A percentile compares a stretch with the other conserved stretches of the same genome.
Conservation (phyloP, 108 stramenopile species). For the Schizochytrium sp. region DNA sequence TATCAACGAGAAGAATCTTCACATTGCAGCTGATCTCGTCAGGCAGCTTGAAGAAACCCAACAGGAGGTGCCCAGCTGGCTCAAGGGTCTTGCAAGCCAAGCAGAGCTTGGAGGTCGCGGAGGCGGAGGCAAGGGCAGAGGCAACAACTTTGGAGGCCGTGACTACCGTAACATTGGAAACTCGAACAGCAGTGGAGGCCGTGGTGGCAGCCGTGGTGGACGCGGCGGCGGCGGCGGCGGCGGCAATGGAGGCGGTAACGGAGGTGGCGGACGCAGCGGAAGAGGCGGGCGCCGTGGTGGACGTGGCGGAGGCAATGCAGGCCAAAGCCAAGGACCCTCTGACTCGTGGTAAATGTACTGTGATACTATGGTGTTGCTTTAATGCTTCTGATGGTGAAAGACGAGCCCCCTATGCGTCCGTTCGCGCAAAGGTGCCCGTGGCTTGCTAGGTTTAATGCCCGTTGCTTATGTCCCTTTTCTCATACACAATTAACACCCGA, state of each 20-base stretch:
- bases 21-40: slow-evolving; percentile 76
- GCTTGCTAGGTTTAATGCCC: no score
- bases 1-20: slow-evolving; percentile 78
- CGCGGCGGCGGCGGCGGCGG: slow-evolving; percentile 43
- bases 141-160: slow-evolving; percentile 59
- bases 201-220: slow-evolving; percentile 13
- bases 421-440: no score
- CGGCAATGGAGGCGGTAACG: slow-evolving; percentile 9
- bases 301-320: slow-evolving; percentile 21
- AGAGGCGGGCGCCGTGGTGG: slow-evolving; percentile 46
- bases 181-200: slow-evolving; percentile 39
- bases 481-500: no score
- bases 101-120: slow-evolving; percentile 61
- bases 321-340: not conserved
- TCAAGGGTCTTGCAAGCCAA: slow-evolving; percentile 66
- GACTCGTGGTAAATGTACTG: not conserved
- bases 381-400: no score
- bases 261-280: slow-evolving; percentile 29
- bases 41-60: slow-evolving; percentile 65
- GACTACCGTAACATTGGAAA: slow-evolving; percentile 6
- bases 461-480: no score
- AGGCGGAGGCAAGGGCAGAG: slow-evolving; percentile 51
- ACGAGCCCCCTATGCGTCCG: no score
- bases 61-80: slow-evolving; percentile 65
- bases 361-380: not conserved